A percentile compares a stretch with the other conserved stretches of the same genome.
phyloP scores from a whole-genome alignment of 352 stramenopile genomes.

The Aphanomyces euteiches region DNA sequence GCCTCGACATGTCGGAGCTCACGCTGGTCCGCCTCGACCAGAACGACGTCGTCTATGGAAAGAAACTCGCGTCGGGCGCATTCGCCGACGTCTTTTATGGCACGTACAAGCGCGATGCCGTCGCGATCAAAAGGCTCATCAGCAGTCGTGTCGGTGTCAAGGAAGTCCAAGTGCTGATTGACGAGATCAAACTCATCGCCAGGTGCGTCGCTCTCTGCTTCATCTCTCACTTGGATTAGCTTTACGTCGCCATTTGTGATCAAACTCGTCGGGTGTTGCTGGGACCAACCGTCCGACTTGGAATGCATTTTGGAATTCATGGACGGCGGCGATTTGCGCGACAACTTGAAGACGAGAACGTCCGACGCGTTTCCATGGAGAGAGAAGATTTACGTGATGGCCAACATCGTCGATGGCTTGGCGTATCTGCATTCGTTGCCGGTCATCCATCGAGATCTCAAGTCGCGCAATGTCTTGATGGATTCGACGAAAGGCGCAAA shows the following conservation, averaged over 20 bases:
- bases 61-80: neutral
- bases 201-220: too few species aligned
- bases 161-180: neutral
- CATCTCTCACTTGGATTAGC: neutral
- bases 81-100: slow-evolving; percentile 4
- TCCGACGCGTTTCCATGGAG: neutral
- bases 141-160: neutral
- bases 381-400: neutral
- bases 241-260: neutral
- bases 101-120: neutral
- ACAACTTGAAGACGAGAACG: neutral
- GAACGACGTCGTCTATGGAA: neutral
- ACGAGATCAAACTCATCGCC: neutral
- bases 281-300: neutral
- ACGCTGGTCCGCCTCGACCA: neutral
- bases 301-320: neutral
- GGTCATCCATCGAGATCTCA: neutral
- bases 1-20: neutral
- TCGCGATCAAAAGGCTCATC: neutral
- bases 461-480: neutral
- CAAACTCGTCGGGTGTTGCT: neutral
- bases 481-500: neutral
- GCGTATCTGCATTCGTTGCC: neutral
- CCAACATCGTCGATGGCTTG: neutral
- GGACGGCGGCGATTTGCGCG: neutral